Base-by-base conservation (phyloP, 1,284 basidiomycete genomes). In the Pyrrhoderma lamaoense region DNA sequence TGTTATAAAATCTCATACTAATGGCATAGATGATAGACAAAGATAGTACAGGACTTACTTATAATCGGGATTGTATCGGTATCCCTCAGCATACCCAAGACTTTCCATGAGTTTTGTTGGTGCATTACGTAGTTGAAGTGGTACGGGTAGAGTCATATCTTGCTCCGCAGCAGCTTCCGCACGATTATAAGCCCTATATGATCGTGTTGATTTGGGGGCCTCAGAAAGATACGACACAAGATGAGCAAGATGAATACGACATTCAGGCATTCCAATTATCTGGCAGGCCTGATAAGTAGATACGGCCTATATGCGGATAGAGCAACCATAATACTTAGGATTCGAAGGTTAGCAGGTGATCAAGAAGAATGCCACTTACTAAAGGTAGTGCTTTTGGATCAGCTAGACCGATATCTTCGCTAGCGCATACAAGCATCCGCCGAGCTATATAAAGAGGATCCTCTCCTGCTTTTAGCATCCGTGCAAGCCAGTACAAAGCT, bases 401-500 rank as follows among this genome's bases (percentile, higher is more conserved):
- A 14, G 86, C 85, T n/a, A 90, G 70, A 5, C 89, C 89, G 36
- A 93, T 78, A 61, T 93, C 91, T 64, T 93, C 90, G 49, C 85
- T 89, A 1, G 90, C 89, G 51, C 89, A 85, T 1, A 93, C 85
- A 13, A 91, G 77, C 66, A 93, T 77, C 27, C 91, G 73, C 22
- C 92, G 74, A 1, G 85, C 88, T 55, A 94, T 80, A 62, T 86
- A 95, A 35, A 93, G 63, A 2, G 93, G 87, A 66, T 95, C 93
- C 64, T 95, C 91, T 9, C 90, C 92, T n/a, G 80, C 85, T 43
- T 73, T 76, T 34, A 90, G 70, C 87, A 92, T 90, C 42, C 83
- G 75, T 8, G 88, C 89, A 5, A 93, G 73, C 90, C 91, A 95
- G 67, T 94, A 95, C 69, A 95, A 71, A 5, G 89, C 89, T 0